Evolutionary conservation across 225 moss, liverwort and hornwort genomes (phyloP).

Genomic region (Neckera pumila): DNA sequence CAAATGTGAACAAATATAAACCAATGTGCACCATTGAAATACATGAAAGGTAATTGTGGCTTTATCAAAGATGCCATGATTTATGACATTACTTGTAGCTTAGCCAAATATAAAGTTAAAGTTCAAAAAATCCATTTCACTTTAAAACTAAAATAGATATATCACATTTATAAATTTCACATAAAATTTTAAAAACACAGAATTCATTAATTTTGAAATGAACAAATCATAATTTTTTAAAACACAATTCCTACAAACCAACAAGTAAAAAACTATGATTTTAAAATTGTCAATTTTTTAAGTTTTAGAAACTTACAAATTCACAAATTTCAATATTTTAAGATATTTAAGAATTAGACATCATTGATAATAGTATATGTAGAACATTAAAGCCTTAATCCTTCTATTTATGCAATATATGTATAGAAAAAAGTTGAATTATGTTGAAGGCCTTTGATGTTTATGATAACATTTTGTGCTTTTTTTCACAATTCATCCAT

Average conservation of each 20-base stretch:
- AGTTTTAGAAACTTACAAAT: not conserved
- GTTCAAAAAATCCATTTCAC: not conserved
- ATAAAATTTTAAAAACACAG: not conserved
- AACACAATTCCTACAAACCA: not conserved
- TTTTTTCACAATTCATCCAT: not conserved
- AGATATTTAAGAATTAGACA: not conserved
- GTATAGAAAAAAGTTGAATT: not conserved
- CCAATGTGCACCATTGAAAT: too few relatives aligned
- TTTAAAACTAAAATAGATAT: not conserved
- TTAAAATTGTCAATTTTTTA: not conserved
- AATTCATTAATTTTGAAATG: not conserved
- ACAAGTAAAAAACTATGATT: not conserved
- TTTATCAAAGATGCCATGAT: not conserved
- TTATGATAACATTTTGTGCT: not conserved
- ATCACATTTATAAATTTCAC: too few relatives aligned
- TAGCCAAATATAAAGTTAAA: not conserved
- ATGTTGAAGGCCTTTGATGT: not conserved
- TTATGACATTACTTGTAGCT: not conserved
- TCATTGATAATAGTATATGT: not conserved
- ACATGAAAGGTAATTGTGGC: too few relatives aligned
- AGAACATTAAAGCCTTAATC: not conserved
- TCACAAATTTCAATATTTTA: too few relatives aligned
- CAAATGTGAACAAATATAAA: too few relatives aligned
- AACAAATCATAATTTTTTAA: too few relatives aligned
- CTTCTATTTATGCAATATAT: not conserved